Evolutionary conservation across 257 asterid genomes (phyloP).

Genomic region (Ocimum tenuiflorum): DNA sequence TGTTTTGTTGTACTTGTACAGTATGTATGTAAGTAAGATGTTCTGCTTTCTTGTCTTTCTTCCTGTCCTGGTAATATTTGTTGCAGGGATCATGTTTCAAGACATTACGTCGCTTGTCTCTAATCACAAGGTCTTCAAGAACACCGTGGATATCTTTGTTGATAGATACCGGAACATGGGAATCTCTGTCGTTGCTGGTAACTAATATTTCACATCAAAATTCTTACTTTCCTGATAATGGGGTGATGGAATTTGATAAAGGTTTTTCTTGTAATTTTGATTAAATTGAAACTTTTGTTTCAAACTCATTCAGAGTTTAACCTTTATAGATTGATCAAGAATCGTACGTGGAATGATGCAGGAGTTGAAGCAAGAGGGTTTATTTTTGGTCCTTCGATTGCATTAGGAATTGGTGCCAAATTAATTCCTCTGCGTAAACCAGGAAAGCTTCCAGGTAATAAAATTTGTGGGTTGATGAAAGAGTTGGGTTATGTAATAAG

Average conservation of each 20-base stretch:
- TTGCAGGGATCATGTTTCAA: slow-evolving; percentile 87
- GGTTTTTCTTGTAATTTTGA: background rate
- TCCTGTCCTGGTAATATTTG: background rate
- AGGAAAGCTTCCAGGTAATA: slow-evolving; percentile 73
- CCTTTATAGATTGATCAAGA: background rate
- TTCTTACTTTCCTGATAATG: slow-evolving; percentile 10
- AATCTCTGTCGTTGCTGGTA: slow-evolving; percentile 93
- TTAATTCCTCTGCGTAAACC: slow-evolving; percentile 65
- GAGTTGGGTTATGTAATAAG: background rate
- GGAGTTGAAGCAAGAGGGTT: slow-evolving; percentile 92
- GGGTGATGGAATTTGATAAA: slow-evolving; percentile 7
- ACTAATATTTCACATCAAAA: background rate
- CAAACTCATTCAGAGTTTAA: background rate
- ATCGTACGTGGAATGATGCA: slow-evolving; percentile 20
- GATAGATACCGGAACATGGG: slow-evolving; percentile 77
- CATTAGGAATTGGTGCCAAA: slow-evolving; percentile 78
- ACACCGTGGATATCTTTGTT: slow-evolving; percentile 73
- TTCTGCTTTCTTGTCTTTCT: background rate
- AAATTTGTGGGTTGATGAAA: slow-evolving; percentile 5
- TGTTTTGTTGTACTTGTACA: slow-evolving; percentile 13
- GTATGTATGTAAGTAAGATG: background rate
- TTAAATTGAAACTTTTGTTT: background rate
- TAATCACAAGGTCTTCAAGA: slow-evolving; percentile 70
- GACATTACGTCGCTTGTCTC: slow-evolving; percentile 79
- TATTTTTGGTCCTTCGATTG: slow-evolving; percentile 69